A percentile compares a stretch with the other conserved stretches of the same genome.
Evolutionary conservation across 495 filamentous ascomycete species (phyloP).

Genomic region (Stereocaulon alpinum): DNA sequence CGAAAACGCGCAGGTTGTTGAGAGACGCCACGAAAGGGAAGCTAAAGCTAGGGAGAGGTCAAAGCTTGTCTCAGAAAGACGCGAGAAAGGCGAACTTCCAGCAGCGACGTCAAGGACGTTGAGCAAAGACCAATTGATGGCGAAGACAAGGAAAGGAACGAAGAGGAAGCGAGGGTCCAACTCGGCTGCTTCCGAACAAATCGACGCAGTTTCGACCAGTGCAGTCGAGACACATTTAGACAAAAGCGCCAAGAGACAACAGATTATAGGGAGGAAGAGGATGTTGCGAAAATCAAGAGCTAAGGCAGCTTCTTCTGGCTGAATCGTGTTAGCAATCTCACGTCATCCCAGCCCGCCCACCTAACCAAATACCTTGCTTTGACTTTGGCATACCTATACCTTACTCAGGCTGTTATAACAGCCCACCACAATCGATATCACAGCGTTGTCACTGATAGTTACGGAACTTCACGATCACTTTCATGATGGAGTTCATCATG

Average conservation of each 20-base stretch:
- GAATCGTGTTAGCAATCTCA: neutral
- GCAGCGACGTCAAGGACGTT: slow-evolving; percentile 15
- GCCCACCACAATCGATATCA: neutral
- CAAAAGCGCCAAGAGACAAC: slow-evolving; percentile 49
- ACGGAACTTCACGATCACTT: too few species aligned
- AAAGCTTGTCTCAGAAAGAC: slow-evolving; percentile 23
- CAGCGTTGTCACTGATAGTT: too few species aligned
- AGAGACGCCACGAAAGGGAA: slow-evolving; percentile 62
- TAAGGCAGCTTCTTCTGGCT: slow-evolving; percentile 25
- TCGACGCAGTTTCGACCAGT: neutral
- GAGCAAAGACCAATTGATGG: slow-evolving; percentile 17
- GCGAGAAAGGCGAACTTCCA: slow-evolving; percentile 18
- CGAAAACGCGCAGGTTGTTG: slow-evolving; percentile 91
- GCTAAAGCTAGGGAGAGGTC: slow-evolving; percentile 44
- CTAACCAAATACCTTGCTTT: neutral
- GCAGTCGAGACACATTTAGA: slow-evolving; percentile 31
- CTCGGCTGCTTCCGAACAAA: neutral
- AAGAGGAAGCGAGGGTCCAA: slow-evolving; percentile 13
- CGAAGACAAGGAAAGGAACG: slow-evolving; percentile 24
- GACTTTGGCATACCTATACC: too few species aligned
- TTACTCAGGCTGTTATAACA: neutral
- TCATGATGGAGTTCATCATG: too few species aligned
- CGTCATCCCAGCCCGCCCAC: neutral
- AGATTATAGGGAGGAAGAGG: slow-evolving; percentile 60
- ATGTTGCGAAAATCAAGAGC: slow-evolving; percentile 45